Base-by-base conservation (phyloP, 306 rosid species). In the Quillaja saponaria region DNA sequence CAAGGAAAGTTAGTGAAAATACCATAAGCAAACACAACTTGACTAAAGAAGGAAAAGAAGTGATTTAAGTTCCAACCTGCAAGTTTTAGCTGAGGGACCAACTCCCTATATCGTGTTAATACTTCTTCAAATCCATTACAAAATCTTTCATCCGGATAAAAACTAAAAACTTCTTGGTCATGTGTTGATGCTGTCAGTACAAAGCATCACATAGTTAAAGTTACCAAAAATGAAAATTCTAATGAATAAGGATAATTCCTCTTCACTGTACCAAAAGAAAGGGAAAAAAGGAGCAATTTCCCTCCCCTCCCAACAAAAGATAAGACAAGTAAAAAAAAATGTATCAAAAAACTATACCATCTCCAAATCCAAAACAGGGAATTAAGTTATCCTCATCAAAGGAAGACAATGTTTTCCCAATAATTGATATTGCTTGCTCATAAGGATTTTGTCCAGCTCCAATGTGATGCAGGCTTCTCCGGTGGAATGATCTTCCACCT, bases 51-150 rank as follows among this genome's bases (percentile, higher is more conserved):
- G 12, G 48, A 33, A 50, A n/a, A 72, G 20, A 52, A 44, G 56
- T 45, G 49, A 16, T 7, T 38, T 14, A 59, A 69, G 73, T 44
- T 44, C 47, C 44, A 76, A 94, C 99, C 99, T 20, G 99, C 96
- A 51, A 89, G 99, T 70, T 71, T 84, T 63, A 94, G 72, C 64
- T 78, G 85, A 61, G 97, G 99, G 39, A 85, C 91, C 71, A 89
- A 64, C 68, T 89, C 95, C 68, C 87, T 76, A 41, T 94, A 94
- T 25, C 91, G 75, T 12, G 68, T 20, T 76, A 94, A 69, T 28
- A 89, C 99, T 81, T 89, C 99, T 81, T 89, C 97, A 81, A 89
- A 94, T 75, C 99, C 99, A n/a, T 76, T 78, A 64, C 99, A 94
- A 73, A 73, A 70, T 63, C 81, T 76, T 51, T 89, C 97, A n/a